Evolutionary conservation across 139 green algal species (phyloP), one percentile per base, ranked within the genome.

Genomic region (Chlorella sp.): DNA sequence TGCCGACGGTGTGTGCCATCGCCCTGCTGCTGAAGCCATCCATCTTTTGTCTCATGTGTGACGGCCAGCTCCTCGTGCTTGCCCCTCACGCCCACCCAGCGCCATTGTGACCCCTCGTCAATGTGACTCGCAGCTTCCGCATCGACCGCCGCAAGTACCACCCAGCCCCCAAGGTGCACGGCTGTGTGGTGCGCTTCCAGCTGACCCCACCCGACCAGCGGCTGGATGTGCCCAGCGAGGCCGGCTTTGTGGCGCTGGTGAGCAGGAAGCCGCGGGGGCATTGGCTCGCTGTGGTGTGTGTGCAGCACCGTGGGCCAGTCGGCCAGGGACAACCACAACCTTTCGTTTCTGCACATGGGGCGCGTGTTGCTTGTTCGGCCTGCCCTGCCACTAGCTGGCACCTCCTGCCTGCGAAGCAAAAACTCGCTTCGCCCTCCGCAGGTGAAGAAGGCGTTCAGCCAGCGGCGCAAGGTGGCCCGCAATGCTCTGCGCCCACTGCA

Each of bases 131-230:
- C 54, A 85, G 81, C 3, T 93, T 96, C 86, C 85, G 85, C 67
- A 95, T 97, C 74, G 83, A 90, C 64, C 89, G 90, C 68, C 41
- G 81, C 36, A 92, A 92, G 77, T 98, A 96, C 87, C 91, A 87
- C 65, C 95, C 95, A 3, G 90, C 87, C 40, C 95, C 95, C 9
- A 92, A 93, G 28, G 96, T 98, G 41, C 90, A 98, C 85, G 94
- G 94, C 19, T 95, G 94, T 0, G 85, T 98, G 24, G 93, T 96
- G 11, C 91, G 90, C 17, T 97, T 98, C 80, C 54, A 83, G 64
- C 90, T 98, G 51, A 81, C n/a, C 24, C 67, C 86, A 24, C 73
- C 73, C 6, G 60, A 56, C 20, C 32, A 82, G 48, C 82, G 86
- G n/a, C 58, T 79, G 8, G 8, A 32, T 26, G 82, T 90, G 36